These are phyloP conservation scores for Aspergillus sp. DNA, from an alignment of 2,329 filamentous ascomycete genomes.

Conservation along the genomic window DNA sequence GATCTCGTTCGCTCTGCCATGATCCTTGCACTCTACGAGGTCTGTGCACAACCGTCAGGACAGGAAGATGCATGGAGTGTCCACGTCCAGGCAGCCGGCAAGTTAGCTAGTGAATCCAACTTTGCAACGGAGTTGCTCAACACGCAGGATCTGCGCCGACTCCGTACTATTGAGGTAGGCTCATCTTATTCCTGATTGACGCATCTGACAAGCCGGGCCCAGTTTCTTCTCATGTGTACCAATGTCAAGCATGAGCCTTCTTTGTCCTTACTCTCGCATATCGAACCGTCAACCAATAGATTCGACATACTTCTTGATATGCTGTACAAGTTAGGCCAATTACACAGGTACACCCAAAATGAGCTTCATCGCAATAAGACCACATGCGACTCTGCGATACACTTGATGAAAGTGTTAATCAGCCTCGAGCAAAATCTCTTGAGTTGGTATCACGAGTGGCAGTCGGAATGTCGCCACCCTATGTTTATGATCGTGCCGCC, in stretches of 20 bases:
- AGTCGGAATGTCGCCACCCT: background rate
- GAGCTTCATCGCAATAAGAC: background rate
- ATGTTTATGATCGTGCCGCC: background rate
- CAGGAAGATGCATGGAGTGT: background rate
- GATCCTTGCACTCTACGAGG: conserved; percentile 1
- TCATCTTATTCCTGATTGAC: background rate
- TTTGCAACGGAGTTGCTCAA: background rate
- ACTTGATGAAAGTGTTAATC: background rate
- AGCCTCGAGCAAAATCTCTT: background rate
- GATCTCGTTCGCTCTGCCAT: background rate
- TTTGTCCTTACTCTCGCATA: background rate
- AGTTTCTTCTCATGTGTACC: background rate
- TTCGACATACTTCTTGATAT: background rate
- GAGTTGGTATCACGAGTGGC: background rate
- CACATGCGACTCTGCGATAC: background rate
- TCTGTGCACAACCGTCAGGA: background rate
- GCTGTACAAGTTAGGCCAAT: background rate
- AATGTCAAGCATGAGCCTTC: background rate
- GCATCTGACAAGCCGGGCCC: background rate
- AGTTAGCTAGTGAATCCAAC: background rate
- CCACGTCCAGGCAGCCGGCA: background rate
- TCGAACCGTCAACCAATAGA: background rate
- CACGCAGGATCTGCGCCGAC: background rate
- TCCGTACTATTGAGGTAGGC: background rate
- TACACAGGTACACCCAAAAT: background rate